Base-by-base conservation (phyloP, 345 rosid species). In the Linum tenue region DNA sequence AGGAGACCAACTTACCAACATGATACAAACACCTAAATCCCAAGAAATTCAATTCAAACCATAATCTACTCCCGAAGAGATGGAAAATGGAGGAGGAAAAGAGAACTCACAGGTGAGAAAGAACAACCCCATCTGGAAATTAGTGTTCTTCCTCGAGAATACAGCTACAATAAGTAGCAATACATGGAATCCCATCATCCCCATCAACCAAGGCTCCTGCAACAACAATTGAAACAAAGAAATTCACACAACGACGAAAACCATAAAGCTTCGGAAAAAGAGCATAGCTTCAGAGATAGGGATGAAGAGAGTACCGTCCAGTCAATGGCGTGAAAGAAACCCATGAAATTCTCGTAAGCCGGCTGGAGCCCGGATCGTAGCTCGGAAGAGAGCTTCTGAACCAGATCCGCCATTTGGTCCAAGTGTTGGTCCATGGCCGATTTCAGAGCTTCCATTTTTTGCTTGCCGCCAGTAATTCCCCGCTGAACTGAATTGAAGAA, bases 241-340 rank as follows among this genome's bases (percentile, higher is more conserved):
- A 55, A 36, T n/a, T 1, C 1, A 31, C 12, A 0, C n/a, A 7
- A n/a, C 62, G 8, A 48, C 31, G 56, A 55, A 44, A 65, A 56
- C 51, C 16, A 59, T 31, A 42, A 37, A 16, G 11, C 7, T 2
- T 8, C 9, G 10, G 12, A 9, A 9, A 11, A 63, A 7, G n/a
- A 42, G 37, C 1, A 0, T 12, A 43, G 43, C 55, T 37, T 41
- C 50, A 37, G n/a, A 16, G 39, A 4, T n/a, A 14, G 57, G 36
- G 7, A 12, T 0, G 12, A 5, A n/a, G 31, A n/a, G 65, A 5
- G 38, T 55, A 88, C 97, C 97, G 80, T 94, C 99, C 99, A 94
- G 77, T 88, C 85, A 56, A 90, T 85, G 60, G 97, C 97, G 74
- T 94, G 89, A 73, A 85, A 79, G 74, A 94, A 94, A 0, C 99